phyloP scores from a whole-genome alignment of 768 basidiomycete genomes.

The Neoboletus magnificus region DNA sequence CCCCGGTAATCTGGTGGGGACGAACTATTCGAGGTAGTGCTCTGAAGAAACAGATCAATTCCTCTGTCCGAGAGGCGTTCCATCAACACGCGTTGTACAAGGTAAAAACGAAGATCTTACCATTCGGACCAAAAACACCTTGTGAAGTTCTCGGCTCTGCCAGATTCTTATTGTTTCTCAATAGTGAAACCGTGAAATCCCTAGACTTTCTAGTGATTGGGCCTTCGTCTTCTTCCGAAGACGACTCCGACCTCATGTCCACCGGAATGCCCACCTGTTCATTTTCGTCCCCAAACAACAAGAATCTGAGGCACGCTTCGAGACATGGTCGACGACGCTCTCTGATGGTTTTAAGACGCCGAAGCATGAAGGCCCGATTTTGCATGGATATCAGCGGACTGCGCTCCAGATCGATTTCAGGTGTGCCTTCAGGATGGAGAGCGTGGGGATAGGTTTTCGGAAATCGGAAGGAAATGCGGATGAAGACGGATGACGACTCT shows the following conservation, averaged over 20 bases:
- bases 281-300: conserved; percentile 68
- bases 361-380: conserved; percentile 74
- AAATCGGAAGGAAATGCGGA: conserved; percentile 87
- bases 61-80: conserved; percentile 46
- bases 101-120: conserved; percentile 37
- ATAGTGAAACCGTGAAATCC: conserved; percentile 50
- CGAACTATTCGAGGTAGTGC: conserved; percentile 69
- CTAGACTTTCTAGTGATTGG: conserved; percentile 37
- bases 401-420: conserved; percentile 78
- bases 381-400: conserved; percentile 76
- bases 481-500: conserved; percentile 77
- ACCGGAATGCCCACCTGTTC: conserved; percentile 39
- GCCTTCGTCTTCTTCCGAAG: conserved; percentile 66
- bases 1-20: conserved; percentile 39
- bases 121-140: conserved; percentile 86
- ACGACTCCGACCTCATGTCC: conserved; percentile 55
- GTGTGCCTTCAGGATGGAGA: conserved; percentile 58
- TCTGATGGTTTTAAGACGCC: conserved; percentile 68
- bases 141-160: conserved; percentile 85
- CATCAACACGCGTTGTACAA: not conserved
- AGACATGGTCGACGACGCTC: conserved; percentile 78
- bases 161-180: conserved; percentile 70
- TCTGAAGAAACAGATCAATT: conserved; percentile 84
- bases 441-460: conserved; percentile 76
- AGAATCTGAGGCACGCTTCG: conserved; percentile 77